Base-by-base conservation (phyloP, 1,284 basidiomycete genomes). In the Sphaerobolus stellatus region DNA sequence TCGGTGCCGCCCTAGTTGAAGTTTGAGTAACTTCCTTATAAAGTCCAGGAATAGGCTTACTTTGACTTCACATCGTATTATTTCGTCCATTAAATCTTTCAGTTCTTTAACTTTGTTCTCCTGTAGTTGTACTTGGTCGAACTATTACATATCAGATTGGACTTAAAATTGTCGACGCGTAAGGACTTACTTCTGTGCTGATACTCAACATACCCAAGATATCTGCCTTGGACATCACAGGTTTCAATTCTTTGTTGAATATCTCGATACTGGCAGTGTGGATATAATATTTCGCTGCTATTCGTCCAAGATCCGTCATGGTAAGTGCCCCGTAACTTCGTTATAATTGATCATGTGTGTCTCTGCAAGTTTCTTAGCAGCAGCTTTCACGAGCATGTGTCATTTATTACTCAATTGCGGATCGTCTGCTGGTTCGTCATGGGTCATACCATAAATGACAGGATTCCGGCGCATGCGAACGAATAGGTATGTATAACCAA, bases 271-370 rank as follows among this genome's bases (percentile, higher is more conserved):
- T 95, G 49, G 83, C 76, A 70, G 92, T 77, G 31, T 89, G 83
- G 61, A 99, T 90, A 71, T 99, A 99, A 72, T 98, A 99, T 67
- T 91, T 94, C 2, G 96, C 94, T 0, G 97, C 95, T 62, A 99
- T 96, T 57, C 94, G 80, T 14, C 97, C 97, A 3, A 98, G 73
- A 62, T 98, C 94, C 13, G 91, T 93, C 90, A 85, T 3, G 78
- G 74, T 56, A 98, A 86, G 1, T 79, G 73, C 34, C 84, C 87
- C 3, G 76, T 79, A 3, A 71, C 67, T 43, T 77, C 72, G 64
- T 94, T 86, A 64, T 88, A 90, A 27, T 81, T 77, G 54, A 98
- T 86, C 97, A 99, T 99, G 55, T 83, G 80, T 18, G 86, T 80
- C 29, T 82, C 76, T n/a, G 82, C 79, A 1, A 99, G 81, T 58